Base-by-base conservation (phyloP, 2,329 filamentous ascomycete species). In the Apiospora marii region DNA sequence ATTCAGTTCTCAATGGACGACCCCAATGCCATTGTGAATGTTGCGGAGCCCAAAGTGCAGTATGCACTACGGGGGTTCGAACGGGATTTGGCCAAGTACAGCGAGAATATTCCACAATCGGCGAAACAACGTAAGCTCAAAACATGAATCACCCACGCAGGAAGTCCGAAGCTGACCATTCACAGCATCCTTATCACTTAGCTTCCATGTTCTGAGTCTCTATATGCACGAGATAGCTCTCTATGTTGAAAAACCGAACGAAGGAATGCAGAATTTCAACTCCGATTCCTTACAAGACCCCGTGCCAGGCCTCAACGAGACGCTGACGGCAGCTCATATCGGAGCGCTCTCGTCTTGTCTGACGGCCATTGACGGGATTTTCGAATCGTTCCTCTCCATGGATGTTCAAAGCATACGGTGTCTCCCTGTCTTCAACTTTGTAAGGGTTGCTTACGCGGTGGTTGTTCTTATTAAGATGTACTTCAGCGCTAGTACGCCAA, bases 181-280 rank as follows among this genome's bases (percentile, higher is more conserved):
- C 53, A 72, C 79, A 91, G 91, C 89, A n/a, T 86, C 89, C 0
- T 84, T 94, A 67, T 83, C 84, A 24, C 87, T 94, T 75, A 88
- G 89, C 73, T 91, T 93, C 75, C 85, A 91, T 74, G 87, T 92
- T 1, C 80, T 94, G 48, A 92, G 87, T 74, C 84, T 95, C 3
- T 94, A 93, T 79, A 91, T 95, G 84, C 92, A 95, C 79, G 93
- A 95, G 81, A 89, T 93, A 71, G 91, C 89, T 3, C 88, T 95
- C 74, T 91, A 94, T 75, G 85, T 89, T 12, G 91, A 93, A 70
- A 87, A 89, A 74, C 85, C 84, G 27, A 85, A 90, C 10, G 87
- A 91, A 37, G 87, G 88, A 77, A 83, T 78, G 73, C 84, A 84
- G 27, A 84, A 85, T 10, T 84, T 85, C 77, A 85, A 83, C 78